A percentile compares a stretch with the other conserved stretches of the same genome.
Evolutionary conservation across 768 basidiomycete species (phyloP).

Genomic region (Saitozyma sp.): DNA sequence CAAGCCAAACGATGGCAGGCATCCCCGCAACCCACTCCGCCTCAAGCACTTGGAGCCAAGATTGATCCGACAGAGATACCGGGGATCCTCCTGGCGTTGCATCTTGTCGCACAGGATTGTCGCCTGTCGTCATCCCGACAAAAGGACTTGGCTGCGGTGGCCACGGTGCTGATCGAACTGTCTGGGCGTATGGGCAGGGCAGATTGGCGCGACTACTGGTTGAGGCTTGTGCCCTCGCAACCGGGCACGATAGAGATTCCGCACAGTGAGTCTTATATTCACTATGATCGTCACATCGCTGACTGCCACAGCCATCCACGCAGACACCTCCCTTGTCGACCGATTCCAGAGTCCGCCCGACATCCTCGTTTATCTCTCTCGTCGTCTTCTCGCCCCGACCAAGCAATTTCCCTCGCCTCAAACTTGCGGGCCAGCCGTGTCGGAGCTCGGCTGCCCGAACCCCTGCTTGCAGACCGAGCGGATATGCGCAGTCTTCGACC

Average conservation of each 20-base stretch:
- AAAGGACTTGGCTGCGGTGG: constrained; percentile 12
- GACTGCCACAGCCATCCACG: constrained; percentile 1
- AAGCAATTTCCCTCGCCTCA: constrained; percentile 23
- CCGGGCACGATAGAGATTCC: not conserved
- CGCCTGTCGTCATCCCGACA: constrained; percentile 30
- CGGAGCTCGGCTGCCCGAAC: constrained; percentile 19
- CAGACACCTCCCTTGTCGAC: constrained; percentile 49
- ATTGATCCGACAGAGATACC: not conserved
- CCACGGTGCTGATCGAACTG: constrained; percentile 21
- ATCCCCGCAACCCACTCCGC: too few relatives aligned
- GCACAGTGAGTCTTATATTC: not conserved
- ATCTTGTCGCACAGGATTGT: constrained; percentile 66
- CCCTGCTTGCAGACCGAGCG: constrained; percentile 20
- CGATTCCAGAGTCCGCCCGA: constrained; percentile 77
- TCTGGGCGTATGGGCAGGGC: constrained; percentile 59
- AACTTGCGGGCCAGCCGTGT: constrained; percentile 1
- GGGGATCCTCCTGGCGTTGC: constrained; percentile 67
- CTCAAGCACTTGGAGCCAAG: not conserved
- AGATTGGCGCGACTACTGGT: constrained; percentile 94
- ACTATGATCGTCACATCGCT: not conserved
- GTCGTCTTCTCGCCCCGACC: constrained; percentile 19
- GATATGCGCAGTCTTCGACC: constrained; percentile 24
- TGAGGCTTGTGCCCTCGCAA: constrained; percentile 57
- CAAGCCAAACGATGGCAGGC: not conserved
- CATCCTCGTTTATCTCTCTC: constrained; percentile 65